These are phyloP conservation scores for Globisporangium spiculum DNA, from an alignment of 352 stramenopile species.

Conservation along the genomic window DNA sequence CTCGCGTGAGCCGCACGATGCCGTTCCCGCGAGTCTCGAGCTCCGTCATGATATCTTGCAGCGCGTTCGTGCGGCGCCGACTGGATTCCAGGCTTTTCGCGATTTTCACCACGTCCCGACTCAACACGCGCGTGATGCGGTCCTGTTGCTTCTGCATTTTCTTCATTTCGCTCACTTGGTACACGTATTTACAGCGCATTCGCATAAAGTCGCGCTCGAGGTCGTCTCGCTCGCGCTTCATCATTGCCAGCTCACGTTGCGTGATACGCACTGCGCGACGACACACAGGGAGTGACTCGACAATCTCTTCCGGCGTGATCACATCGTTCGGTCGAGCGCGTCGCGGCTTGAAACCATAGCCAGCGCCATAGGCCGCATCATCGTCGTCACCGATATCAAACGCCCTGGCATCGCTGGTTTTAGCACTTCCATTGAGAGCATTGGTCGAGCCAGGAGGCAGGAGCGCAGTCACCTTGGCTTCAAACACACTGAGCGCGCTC, in stretches of 20 bases:
- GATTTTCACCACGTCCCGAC: conserved; percentile 40
- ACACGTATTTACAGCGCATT: conserved; percentile 57
- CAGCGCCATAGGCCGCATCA: background rate
- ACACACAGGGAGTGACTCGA: conserved; percentile 63
- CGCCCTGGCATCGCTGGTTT: background rate
- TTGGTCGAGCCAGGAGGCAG: conserved; percentile 14
- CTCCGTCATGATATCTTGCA: conserved; percentile 83
- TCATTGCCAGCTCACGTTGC: conserved; percentile 59
- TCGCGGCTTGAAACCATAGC: conserved; percentile 6
- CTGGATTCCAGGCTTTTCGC: conserved; percentile 64
- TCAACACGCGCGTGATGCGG: conserved; percentile 45
- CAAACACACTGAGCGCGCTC: conserved; percentile 43
- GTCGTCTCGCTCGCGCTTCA: conserved; percentile 74
- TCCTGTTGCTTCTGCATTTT: conserved; percentile 71
- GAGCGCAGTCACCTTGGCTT: conserved; percentile 25
- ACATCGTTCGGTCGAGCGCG: conserved; percentile 34
- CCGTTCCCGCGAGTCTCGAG: conserved; percentile 52
- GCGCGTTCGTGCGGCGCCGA: conserved; percentile 60
- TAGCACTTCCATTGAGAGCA: background rate
- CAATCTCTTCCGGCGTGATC: conserved; percentile 70
- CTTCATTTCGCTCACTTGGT: conserved; percentile 66
- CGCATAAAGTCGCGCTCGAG: conserved; percentile 74
- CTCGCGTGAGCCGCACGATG: conserved; percentile 55
- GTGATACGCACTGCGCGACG: conserved; percentile 72
- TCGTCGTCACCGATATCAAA: conserved; percentile 4